Conservation (phyloP, 1,284 basidiomycete species). For the Gomphus sp. region DNA sequence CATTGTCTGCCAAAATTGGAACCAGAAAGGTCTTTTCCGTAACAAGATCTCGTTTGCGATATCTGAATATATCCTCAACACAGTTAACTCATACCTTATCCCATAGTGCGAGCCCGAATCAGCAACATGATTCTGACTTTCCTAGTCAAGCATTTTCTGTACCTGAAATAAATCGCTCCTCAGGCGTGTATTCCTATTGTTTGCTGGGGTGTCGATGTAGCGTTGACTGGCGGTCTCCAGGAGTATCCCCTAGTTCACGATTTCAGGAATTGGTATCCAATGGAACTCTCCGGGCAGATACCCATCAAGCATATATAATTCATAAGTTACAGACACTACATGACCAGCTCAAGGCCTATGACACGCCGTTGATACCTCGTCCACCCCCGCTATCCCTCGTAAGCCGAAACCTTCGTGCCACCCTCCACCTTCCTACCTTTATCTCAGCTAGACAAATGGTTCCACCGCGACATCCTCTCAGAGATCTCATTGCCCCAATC, state of each 20-base stretch:
- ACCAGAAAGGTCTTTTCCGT: background rate
- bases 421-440: slow-evolving; percentile 6
- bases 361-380: slow-evolving; percentile 53
- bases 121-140: background rate
- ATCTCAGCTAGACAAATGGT: slow-evolving; percentile 55
- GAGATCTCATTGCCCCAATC: slow-evolving; percentile 24
- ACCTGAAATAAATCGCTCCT: background rate
- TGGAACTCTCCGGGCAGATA: slow-evolving; percentile 71
- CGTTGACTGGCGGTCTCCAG: background rate
- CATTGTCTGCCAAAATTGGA: background rate
- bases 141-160: background rate
- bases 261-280: slow-evolving; percentile 70
- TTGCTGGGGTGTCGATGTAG: background rate
- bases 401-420: slow-evolving; percentile 19
- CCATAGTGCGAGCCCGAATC: background rate
- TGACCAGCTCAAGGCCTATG: slow-evolving; percentile 62
- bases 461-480: slow-evolving; percentile 32
- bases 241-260: slow-evolving; percentile 42
- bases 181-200: background rate
- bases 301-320: slow-evolving; percentile 81
- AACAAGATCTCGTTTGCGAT: background rate
- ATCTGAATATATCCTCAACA: background rate
- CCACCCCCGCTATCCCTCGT: slow-evolving; percentile 35
- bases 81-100: background rate
- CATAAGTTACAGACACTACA: slow-evolving; percentile 75